Percentiles rank a stretch among this genome's conserved stretches.
phyloP scores from a whole-genome alignment of 805 yeast species.

The Nakazawaea pomicola region DNA sequence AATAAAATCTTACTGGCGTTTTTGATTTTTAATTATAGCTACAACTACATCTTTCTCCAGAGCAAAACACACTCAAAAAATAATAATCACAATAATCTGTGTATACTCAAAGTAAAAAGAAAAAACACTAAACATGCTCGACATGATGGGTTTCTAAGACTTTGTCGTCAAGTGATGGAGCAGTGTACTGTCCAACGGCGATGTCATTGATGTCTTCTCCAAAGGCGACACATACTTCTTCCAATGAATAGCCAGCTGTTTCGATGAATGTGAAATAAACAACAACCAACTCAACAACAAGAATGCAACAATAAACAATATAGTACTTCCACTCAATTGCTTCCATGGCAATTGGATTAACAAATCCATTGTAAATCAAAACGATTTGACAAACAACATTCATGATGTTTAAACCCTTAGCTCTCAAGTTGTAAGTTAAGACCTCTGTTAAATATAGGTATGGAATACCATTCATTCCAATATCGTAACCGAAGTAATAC shows the following conservation, averaged over 20 bases:
- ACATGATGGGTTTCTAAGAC: neutral
- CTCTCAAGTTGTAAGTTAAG: conserved; percentile 26
- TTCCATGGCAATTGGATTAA: conserved; percentile 32
- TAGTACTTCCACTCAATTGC: conserved; percentile 32
- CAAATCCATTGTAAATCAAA: conserved; percentile 19
- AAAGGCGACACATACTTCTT: conserved; percentile 28
- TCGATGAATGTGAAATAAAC: conserved; percentile 31
- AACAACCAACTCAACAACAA: conserved; percentile 24
- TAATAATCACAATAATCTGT: too few species aligned
- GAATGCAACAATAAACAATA: conserved; percentile 28
- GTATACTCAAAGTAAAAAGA: too few species aligned
- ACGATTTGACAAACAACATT: conserved; percentile 15
- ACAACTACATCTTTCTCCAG: too few species aligned
- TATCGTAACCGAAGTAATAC: conserved; percentile 35
- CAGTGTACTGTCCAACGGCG: conserved; percentile 3
- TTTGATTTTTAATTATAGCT: too few species aligned
- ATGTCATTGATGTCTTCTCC: conserved; percentile 12
- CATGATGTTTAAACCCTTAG: conserved; percentile 19
- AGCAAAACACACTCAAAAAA: too few species aligned
- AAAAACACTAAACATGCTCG: conserved; percentile 7
- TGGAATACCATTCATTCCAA: conserved; percentile 42
- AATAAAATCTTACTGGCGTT: too few species aligned
- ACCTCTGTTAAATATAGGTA: conserved; percentile 39
- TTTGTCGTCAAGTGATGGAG: neutral
- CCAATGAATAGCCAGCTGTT: conserved; percentile 34